These are phyloP conservation scores for Amesomyces nigricolor DNA, from an alignment of 2,329 filamentous ascomycete species.

Conservation along the genomic window DNA sequence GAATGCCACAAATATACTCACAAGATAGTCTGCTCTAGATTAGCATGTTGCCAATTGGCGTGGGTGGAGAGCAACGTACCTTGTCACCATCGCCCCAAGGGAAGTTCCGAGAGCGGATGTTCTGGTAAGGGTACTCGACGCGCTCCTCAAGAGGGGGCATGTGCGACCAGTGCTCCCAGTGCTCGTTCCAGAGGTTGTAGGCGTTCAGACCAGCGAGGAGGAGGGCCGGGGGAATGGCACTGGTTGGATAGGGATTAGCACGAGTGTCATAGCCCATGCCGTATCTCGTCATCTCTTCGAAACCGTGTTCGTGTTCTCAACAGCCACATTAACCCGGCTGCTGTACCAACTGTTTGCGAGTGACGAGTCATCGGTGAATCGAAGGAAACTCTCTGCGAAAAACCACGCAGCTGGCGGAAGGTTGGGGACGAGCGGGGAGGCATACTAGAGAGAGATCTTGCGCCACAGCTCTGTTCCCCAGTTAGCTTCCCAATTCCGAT, in stretches of 20 bases:
- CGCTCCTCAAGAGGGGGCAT: slow-evolving; percentile 83
- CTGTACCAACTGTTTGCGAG: not conserved
- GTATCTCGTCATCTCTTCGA: not conserved
- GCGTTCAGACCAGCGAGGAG: slow-evolving; percentile 72
- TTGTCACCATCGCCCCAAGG: slow-evolving; percentile 95
- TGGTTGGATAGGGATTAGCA: slow-evolving; percentile 34
- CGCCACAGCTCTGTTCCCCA: slow-evolving; percentile 72
- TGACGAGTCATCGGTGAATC: not conserved
- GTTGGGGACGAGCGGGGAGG: slow-evolving; percentile 24
- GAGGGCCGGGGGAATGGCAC: slow-evolving; percentile 68
- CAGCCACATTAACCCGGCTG: too few species aligned
- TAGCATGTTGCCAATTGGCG: not conserved
- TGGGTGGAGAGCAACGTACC: slow-evolving; percentile 41
- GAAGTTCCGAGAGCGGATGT: slow-evolving; percentile 95
- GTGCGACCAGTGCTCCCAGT: slow-evolving; percentile 94
- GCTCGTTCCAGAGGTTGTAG: slow-evolving; percentile 86
- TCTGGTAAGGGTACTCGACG: slow-evolving; percentile 92
- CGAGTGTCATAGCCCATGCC: not conserved
- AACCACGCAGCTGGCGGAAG: slow-evolving; percentile 19
- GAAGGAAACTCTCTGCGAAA: not conserved
- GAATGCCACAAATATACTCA: slow-evolving; percentile 10
- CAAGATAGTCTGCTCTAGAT: slow-evolving; percentile 15
- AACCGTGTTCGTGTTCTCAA: too few species aligned
- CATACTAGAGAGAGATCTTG: slow-evolving; percentile 95
- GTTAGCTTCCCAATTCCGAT: slow-evolving; percentile 30